A percentile compares a stretch with the other conserved stretches of the same genome.
Evolutionary conservation across 441 rosid species (phyloP).

Genomic region (Brassica balearica): DNA sequence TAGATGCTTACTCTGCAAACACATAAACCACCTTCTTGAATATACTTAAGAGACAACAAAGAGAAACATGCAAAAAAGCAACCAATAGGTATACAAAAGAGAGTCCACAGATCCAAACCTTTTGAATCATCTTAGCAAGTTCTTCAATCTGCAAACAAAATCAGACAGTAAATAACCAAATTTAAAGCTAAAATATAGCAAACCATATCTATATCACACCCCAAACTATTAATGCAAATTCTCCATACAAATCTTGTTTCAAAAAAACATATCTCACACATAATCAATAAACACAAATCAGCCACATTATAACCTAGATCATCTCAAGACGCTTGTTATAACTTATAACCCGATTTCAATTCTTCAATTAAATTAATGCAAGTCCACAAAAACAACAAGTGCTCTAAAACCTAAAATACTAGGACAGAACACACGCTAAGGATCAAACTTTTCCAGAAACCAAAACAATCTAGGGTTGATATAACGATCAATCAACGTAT

Average conservation of each 20-base stretch:
- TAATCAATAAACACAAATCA: background rate
- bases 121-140: constrained; percentile 75
- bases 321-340: no score
- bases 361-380: no score
- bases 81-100: constrained; percentile 24
- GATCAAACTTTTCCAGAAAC: no score
- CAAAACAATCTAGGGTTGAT: no score
- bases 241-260: background rate
- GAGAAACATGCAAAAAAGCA: background rate
- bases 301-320: no score
- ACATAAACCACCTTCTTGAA: constrained; percentile 47
- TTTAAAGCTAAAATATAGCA: constrained; percentile 14
- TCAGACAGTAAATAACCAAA: constrained; percentile 15
- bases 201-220: background rate
- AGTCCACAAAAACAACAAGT: no score
- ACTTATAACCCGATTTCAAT: no score
- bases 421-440: no score
- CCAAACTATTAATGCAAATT: background rate
- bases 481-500: no score
- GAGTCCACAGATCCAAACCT: constrained; percentile 55
- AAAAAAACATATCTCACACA: no score
- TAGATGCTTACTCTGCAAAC: constrained; percentile 96
- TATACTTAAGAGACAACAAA: constrained; percentile 28
- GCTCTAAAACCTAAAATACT: no score
- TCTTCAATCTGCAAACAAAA: constrained; percentile 72